A percentile compares a stretch with the other conserved stretches of the same genome.
These are phyloP conservation scores for Cicer chorassanicum DNA, from an alignment of 306 rosid species.

Conservation along the genomic window DNA sequence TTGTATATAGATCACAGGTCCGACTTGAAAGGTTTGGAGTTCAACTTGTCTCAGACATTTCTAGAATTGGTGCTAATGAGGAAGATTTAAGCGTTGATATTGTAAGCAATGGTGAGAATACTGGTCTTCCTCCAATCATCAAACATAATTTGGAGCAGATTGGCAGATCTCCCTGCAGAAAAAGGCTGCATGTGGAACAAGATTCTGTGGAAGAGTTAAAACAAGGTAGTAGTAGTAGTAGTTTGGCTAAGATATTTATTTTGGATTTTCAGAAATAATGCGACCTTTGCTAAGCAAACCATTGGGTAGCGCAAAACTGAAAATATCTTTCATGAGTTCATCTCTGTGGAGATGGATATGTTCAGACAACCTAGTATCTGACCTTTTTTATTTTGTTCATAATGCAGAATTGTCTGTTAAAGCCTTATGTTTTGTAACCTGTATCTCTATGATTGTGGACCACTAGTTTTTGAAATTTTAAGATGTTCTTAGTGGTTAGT, in stretches of 20 bases:
- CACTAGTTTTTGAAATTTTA: background rate
- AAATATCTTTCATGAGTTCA: background rate
- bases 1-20: conserved; percentile 68
- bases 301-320: conserved; percentile 27
- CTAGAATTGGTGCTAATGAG: conserved; percentile 66
- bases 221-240: conserved; percentile 51
- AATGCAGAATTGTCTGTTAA: conserved; percentile 23
- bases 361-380: conserved; percentile 13
- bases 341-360: conserved; percentile 25
- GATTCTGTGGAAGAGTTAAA: conserved; percentile 57
- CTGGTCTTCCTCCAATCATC: conserved; percentile 51
- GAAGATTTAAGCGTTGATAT: conserved; percentile 85
- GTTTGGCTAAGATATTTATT: conserved; percentile 27
- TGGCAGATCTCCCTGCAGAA: conserved; percentile 62
- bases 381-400: conserved; percentile 12
- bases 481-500: conserved; percentile 30
- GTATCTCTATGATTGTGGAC: conserved; percentile 6
- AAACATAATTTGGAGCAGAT: conserved; percentile 57
- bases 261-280: conserved; percentile 7
- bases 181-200: conserved; percentile 51
- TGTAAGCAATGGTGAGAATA: conserved; percentile 77
- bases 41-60: conserved; percentile 72
- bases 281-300: conserved; percentile 28
- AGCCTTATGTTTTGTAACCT: conserved; percentile 21
- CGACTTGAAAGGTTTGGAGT: conserved; percentile 80